Base-by-base conservation (phyloP, 2,329 filamentous ascomycete genomes). In the Apiospora saccharicola region DNA sequence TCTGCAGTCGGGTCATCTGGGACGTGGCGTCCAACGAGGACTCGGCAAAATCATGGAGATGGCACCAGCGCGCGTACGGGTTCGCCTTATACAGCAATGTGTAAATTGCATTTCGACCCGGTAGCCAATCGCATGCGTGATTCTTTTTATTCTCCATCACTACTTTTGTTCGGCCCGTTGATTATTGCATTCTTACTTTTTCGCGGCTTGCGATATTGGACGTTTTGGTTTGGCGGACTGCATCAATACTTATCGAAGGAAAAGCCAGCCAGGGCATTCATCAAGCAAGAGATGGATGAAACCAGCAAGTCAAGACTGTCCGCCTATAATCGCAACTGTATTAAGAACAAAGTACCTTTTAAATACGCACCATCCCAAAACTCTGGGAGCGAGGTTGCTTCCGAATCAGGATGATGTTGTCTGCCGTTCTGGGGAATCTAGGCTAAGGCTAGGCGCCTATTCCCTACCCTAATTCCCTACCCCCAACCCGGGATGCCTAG, bases 1-100 rank as follows among this genome's bases (percentile, higher is more conserved):
- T 34, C 26, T 13, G 26, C 51, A 57, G 30, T 3, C 30, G 22
- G 53, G 8, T 34, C 34, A 22, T 41, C 10, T 34, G 19, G 34
- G 34, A 41, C 5, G 34, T 64, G 57, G 57, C 57, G 57, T n/a
- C 57, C 57, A 64, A 41, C 57, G 57, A 64, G 57, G 22, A n/a
- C 34, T 64, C 34, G 57, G 14, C 30, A 22, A 57, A 22, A 6
- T 4, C 4, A 19, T 1, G 22, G 19, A 47, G n/a, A 22, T 47
- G 46, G 19, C 8, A 61, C 16, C 30, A 34, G 16, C 30, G 53
- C 53, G 53, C 16, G 53, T 61, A 19, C 7, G 34, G 57, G 57
- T 24, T n/a, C 30, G 19, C 57, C 34, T 26, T 13, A 5, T 51
- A 14, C 16, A 57, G 19, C 12, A 61, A 64, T 64, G 57, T 64